These are phyloP conservation scores for Phialophora expanda DNA, from an alignment of 2,329 filamentous ascomycete species.

Conservation along the genomic window DNA sequence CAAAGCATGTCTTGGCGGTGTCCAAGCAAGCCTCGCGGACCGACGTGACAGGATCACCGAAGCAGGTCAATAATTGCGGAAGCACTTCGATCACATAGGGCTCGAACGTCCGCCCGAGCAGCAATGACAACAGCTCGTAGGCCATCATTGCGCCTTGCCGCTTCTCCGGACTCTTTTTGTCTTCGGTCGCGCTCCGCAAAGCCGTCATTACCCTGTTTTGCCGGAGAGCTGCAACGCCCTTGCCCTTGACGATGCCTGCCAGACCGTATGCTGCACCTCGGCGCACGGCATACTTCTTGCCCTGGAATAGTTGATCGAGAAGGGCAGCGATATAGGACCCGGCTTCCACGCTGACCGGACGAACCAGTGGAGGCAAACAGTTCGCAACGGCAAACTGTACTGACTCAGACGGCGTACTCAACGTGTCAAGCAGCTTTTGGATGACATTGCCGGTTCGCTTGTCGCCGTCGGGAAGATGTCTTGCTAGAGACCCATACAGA, in stretches of 20 bases:
- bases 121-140: conserved; percentile 84
- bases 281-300: conserved; percentile 90
- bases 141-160: conserved; percentile 87
- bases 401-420: conserved; percentile 93
- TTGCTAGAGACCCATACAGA: conserved; percentile 90
- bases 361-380: conserved; percentile 89
- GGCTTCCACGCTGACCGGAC: conserved; percentile 76
- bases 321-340: conserved; percentile 80
- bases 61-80: conserved; percentile 83
- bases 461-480: conserved; percentile 85
- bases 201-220: conserved; percentile 86
- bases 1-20: conserved; percentile 92
- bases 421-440: conserved; percentile 79
- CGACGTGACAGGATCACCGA: conserved; percentile 85
- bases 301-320: conserved; percentile 78
- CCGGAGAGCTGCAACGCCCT: conserved; percentile 78
- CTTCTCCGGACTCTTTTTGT: conserved; percentile 90
- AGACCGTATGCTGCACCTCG: conserved; percentile 94
- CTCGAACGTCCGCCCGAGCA: conserved; percentile 89
- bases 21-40: conserved; percentile 93
- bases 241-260: conserved; percentile 86
- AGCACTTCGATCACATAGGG: conserved; percentile 96
- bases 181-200: conserved; percentile 82
- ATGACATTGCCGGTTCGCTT: conserved; percentile 86
- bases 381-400: conserved; percentile 96